Evolutionary conservation across 768 basidiomycete species (phyloP).

Genomic region (Multifurca ochricompacta): DNA sequence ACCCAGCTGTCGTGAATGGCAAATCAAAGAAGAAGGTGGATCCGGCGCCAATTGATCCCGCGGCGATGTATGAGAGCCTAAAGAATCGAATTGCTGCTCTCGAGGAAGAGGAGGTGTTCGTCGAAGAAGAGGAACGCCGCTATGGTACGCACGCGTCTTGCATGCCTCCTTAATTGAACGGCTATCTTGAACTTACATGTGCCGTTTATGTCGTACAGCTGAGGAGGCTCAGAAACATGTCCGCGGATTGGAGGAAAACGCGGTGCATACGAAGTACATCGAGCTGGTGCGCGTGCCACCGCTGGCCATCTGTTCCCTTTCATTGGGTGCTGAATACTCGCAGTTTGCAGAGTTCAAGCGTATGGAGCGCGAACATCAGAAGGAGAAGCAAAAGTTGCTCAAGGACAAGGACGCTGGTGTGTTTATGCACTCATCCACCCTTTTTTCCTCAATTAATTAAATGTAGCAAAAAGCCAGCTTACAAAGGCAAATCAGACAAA

Average conservation of each 20-base stretch:
- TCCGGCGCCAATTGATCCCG: slow-evolving; percentile 64
- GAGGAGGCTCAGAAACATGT: slow-evolving; percentile 86
- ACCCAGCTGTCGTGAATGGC: slow-evolving; percentile 20
- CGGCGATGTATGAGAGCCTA: slow-evolving; percentile 79
- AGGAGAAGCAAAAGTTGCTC: slow-evolving; percentile 83
- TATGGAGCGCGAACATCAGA: slow-evolving; percentile 80
- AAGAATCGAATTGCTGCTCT: slow-evolving; percentile 85
- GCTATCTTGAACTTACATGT: slow-evolving; percentile 8
- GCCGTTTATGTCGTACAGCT: slow-evolving; percentile 36
- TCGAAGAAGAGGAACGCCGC: slow-evolving; percentile 78
- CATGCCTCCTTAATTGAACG: neutral
- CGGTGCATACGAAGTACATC: slow-evolving; percentile 79
- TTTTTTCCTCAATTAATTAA: slow-evolving; percentile 8
- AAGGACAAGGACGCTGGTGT: slow-evolving; percentile 88
- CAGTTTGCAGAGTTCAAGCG: slow-evolving; percentile 87
- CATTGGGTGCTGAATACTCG: slow-evolving; percentile 3
- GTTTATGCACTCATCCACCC: slow-evolving; percentile 17
- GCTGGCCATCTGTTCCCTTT: neutral
- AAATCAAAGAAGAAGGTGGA: slow-evolving; percentile 64
- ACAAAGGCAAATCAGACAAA: slow-evolving; percentile 86
- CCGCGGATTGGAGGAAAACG: slow-evolving; percentile 74
- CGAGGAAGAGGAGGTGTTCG: slow-evolving; percentile 80
- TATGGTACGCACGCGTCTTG: slow-evolving; percentile 46
- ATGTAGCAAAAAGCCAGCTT: slow-evolving; percentile 64
- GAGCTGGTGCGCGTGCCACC: slow-evolving; percentile 58